Base-by-base conservation (phyloP, 441 rosid genomes). In the Raphanus hybrid region DNA sequence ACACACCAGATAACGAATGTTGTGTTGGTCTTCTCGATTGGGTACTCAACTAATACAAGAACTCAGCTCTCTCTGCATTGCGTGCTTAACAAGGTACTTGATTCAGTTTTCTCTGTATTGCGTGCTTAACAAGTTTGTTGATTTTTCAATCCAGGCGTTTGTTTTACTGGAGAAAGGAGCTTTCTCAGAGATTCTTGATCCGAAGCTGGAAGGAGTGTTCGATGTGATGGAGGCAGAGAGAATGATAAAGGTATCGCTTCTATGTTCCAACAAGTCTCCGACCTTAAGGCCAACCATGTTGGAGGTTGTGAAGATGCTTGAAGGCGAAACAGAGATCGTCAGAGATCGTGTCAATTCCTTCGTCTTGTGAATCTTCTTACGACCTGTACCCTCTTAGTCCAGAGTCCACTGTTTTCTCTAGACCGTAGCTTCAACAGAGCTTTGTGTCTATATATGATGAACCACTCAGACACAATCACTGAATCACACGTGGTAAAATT, bases 271-370 rank as follows among this genome's bases (percentile, higher is more conserved):
- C 79, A 89, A 86, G 29, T 82, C 92, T 10, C 85, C 90, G 0
- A 75, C 90, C 0, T 71, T 82, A 2, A 81, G 98, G 72, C 98
- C 97, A 18, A 80, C 82, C 3, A 93, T 91, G 95, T 86, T 92
- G 0, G 89, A 91, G 84, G 97, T 86, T 48, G 95, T 87, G 57
- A 82, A 70, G 63, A 87, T 91, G 91, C 89, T 87, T 4, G 85
- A 89, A 80, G 92, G 94, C n/a, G 80, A 70, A 64, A 75, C 34
- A 14, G 54, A 63, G 39, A 71, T 91, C 68, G 89, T n/a, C n/a
- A n/a, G 67, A 45, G 6, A 18, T 59, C 26, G n/a, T 41, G 7
- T 64, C 75, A 27, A 23, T 57, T n/a, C 34, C 73, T 6, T 10
- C 79, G 3, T 64, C 83, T 0, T 50, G 74, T 59, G 73, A 60